Conservation (phyloP, 1,284 basidiomycete genomes). For the Rhodofomes roseus region DNA sequence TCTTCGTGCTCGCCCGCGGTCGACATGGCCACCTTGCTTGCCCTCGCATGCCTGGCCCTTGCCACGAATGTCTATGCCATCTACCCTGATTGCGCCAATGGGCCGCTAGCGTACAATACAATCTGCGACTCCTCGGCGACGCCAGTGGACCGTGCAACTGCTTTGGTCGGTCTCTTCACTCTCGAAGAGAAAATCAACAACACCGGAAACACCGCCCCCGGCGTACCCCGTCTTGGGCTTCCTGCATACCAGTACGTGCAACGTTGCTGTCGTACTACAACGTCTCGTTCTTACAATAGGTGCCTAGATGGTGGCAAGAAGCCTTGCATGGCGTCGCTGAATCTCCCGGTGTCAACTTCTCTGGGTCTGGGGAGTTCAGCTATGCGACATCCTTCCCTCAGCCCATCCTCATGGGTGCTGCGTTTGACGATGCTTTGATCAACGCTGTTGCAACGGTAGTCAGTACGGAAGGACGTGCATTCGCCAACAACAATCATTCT, state of each 20-base stretch:
- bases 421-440: slow-evolving; percentile 47
- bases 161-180: slow-evolving; percentile 44
- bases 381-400: slow-evolving; percentile 54
- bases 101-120: slow-evolving; percentile 40
- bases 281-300: not conserved
- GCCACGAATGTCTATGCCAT: slow-evolving; percentile 2
- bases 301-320: slow-evolving; percentile 10
- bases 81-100: slow-evolving; percentile 46
- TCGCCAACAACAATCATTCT: slow-evolving; percentile 47
- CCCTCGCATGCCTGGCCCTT: slow-evolving; percentile 4
- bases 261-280: slow-evolving; percentile 23
- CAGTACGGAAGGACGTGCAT: slow-evolving; percentile 53
- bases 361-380: slow-evolving; percentile 45
- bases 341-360: slow-evolving; percentile 50
- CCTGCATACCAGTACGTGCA: slow-evolving; percentile 48
- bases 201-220: slow-evolving; percentile 44
- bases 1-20: not conserved
- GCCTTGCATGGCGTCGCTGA: slow-evolving; percentile 47
- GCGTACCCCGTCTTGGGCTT: slow-evolving; percentile 47
- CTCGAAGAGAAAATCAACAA: slow-evolving; percentile 47
- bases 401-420: slow-evolving; percentile 33
- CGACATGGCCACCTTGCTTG: slow-evolving; percentile 6
- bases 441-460: slow-evolving; percentile 43
- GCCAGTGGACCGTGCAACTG: slow-evolving; percentile 42
- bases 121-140: slow-evolving; percentile 48